Percentiles rank a stretch among this genome's conserved stretches.
Evolutionary conservation across 352 stramenopile genomes (phyloP).

Genomic region (Phytopythium helicoides): DNA sequence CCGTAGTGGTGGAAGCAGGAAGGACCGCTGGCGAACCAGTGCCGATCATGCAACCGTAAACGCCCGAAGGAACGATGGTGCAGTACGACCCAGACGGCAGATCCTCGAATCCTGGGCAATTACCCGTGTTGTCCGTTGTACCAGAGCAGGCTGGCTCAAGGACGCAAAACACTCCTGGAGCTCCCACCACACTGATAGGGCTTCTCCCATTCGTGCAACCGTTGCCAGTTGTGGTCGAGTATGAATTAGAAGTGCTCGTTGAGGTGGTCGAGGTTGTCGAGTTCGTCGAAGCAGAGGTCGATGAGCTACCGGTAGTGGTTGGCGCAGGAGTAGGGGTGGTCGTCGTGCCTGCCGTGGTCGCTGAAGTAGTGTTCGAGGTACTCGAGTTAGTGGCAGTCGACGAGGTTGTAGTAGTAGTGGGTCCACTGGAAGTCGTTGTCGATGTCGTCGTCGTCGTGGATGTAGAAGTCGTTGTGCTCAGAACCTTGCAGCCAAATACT

Average conservation of each 20-base stretch:
- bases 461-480: neutral
- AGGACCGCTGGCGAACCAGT: neutral
- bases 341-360: no score
- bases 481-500: conserved; percentile 39
- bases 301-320: no score
- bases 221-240: neutral
- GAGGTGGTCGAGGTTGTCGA: no score
- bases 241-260: no score
- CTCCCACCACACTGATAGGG: conserved; percentile 6
- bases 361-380: no score
- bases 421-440: neutral
- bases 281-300: no score
- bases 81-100: conserved; percentile 9
- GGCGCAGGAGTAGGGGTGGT: no score
- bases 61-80: conserved; percentile 1
- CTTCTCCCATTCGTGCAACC: neutral
- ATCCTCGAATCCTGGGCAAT: neutral
- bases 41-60: conserved; percentile 8
- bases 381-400: no score
- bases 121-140: neutral
- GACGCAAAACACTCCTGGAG: conserved; percentile 6
- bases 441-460: neutral
- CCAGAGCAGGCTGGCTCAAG: conserved; percentile 3
- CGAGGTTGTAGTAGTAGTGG: no score
- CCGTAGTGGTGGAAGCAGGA: neutral